Percentiles rank a stretch among this genome's conserved stretches.
These are phyloP conservation scores for Yamadazyma kitorensis DNA, from an alignment of 805 yeast genomes.

Conservation along the genomic window DNA sequence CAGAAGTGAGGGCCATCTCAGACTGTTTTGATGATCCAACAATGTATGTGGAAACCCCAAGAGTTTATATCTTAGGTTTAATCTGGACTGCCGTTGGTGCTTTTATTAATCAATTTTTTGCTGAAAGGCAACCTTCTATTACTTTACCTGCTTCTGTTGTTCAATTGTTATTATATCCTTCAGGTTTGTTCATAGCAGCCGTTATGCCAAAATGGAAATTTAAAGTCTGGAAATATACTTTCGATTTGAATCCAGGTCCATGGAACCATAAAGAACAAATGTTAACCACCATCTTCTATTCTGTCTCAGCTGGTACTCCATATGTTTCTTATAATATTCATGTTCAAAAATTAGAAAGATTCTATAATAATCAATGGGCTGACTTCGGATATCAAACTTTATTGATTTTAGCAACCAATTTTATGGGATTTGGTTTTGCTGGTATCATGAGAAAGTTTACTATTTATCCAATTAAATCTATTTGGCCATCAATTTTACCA, in stretches of 20 bases:
- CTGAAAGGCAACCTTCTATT: conserved; percentile 50
- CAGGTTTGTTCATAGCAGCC: conserved; percentile 33
- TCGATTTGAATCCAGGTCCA: conserved; percentile 31
- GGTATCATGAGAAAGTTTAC: conserved; percentile 26
- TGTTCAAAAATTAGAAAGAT: conserved; percentile 19
- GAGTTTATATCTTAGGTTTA: conserved; percentile 52
- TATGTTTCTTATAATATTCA: conserved; percentile 30
- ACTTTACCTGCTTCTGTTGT: conserved; percentile 38
- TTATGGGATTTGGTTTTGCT: conserved; percentile 29
- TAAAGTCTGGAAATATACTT: conserved; percentile 3
- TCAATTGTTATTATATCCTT: conserved; percentile 43
- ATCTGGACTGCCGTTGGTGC: conserved; percentile 50
- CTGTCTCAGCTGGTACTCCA: conserved; percentile 27
- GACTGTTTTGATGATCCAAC: conserved; percentile 51
- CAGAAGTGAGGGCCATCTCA: conserved; percentile 61
- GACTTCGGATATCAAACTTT: conserved; percentile 23
- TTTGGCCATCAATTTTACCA: conserved; percentile 29
- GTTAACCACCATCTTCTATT: conserved; percentile 48
- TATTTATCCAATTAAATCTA: conserved; percentile 21
- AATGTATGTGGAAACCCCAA: conserved; percentile 46
- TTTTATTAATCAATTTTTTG: conserved; percentile 53
- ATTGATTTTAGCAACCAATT: conserved; percentile 21
- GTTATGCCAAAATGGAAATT: conserved; percentile 40
- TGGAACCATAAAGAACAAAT: conserved; percentile 64
- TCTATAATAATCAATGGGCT: conserved; percentile 24